Evolutionary conservation across 805 yeast species (phyloP).

Genomic region (Saccharomycopsis microspora): DNA sequence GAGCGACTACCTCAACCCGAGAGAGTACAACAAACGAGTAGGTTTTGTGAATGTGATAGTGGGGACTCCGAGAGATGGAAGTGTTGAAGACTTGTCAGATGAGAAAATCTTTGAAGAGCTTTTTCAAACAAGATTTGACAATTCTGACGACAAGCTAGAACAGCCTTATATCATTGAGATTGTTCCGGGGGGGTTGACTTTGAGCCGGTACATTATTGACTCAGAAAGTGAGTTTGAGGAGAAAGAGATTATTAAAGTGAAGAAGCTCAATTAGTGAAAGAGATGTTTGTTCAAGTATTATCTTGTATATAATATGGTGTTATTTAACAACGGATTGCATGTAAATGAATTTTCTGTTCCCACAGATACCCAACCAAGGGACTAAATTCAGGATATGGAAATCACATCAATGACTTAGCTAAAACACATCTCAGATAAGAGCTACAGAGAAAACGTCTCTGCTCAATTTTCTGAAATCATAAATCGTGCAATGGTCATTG

Average conservation of each 20-base stretch:
- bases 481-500: too few relatives aligned
- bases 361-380: too few relatives aligned
- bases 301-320: too few relatives aligned
- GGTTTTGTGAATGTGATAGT: constrained; percentile 8
- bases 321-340: too few relatives aligned
- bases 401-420: too few relatives aligned
- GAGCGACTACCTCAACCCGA: constrained; percentile 1
- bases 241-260: constrained; percentile 2
- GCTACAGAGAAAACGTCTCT: too few relatives aligned
- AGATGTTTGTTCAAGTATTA: not conserved
- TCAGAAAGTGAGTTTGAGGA: constrained; percentile 5
- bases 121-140: constrained; percentile 2
- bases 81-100: not conserved
- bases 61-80: constrained; percentile 2
- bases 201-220: constrained; percentile 6
- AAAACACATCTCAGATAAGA: too few relatives aligned
- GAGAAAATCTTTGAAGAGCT: constrained; percentile 5
- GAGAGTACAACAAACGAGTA: not conserved
- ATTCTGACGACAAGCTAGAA: not conserved
- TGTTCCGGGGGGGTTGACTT: constrained; percentile 3
- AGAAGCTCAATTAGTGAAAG: constrained; percentile 7
- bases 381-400: too few relatives aligned
- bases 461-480: too few relatives aligned
- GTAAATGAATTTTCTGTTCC: too few relatives aligned
- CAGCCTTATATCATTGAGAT: constrained; percentile 14